These are phyloP conservation scores for Dendryphion nanum DNA, from an alignment of 2,329 filamentous ascomycete species.

Conservation along the genomic window DNA sequence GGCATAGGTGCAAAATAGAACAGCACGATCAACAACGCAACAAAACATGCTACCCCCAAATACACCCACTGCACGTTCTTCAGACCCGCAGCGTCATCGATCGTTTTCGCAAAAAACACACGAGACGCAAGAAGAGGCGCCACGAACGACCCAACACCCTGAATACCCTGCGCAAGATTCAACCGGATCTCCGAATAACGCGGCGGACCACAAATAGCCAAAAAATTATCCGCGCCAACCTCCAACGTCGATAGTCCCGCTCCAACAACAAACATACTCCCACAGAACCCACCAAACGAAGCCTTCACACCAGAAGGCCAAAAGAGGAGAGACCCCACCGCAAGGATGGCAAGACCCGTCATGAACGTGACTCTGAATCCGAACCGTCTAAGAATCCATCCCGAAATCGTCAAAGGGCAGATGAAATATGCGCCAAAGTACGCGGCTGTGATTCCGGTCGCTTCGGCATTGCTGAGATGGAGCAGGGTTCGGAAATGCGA, in stretches of 20 bases:
- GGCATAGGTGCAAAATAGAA: conserved; percentile 63
- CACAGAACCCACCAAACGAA: conserved; percentile 59
- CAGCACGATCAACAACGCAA: conserved; percentile 55
- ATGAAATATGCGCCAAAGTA: conserved; percentile 73
- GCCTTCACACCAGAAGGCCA: conserved; percentile 64
- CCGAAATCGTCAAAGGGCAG: conserved; percentile 67
- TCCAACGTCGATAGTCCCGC: conserved; percentile 61
- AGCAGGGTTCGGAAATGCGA: conserved; percentile 64
- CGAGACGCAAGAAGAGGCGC: conserved; percentile 60
- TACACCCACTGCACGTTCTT: conserved; percentile 66
- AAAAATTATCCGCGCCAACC: conserved; percentile 62
- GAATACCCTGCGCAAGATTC: conserved; percentile 61
- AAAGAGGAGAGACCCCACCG: conserved; percentile 60
- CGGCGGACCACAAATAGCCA: conserved; percentile 59
- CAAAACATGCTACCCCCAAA: conserved; percentile 61
- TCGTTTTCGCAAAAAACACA: conserved; percentile 55
- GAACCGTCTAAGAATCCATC: conserved; percentile 55
- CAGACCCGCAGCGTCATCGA: conserved; percentile 51
- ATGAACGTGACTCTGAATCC: conserved; percentile 64
- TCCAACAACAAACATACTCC: conserved; percentile 64
- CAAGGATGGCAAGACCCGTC: conserved; percentile 60
- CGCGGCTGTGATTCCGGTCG: conserved; percentile 64
- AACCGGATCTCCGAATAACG: conserved; percentile 60
- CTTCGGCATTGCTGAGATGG: conserved; percentile 60
- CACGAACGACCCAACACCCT: conserved; percentile 59